phyloP scores from a whole-genome alignment of 257 asterid species.

The Przewalskia tangutica region DNA sequence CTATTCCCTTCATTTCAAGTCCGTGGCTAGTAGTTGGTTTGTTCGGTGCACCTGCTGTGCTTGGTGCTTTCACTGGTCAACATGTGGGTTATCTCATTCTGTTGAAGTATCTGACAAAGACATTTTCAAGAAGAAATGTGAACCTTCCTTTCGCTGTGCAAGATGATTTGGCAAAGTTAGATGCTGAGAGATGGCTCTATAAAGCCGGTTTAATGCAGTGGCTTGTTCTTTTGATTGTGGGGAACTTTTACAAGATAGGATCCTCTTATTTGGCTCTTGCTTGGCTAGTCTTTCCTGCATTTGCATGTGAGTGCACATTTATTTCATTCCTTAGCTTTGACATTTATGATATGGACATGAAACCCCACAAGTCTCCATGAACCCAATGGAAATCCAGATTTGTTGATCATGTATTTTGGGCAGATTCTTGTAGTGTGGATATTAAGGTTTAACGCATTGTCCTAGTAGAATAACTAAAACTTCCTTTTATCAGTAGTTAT shows the following conservation, averaged over 20 bases:
- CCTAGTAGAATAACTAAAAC: background rate
- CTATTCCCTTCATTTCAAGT: constrained; percentile 67
- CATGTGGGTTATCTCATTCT: constrained; percentile 63
- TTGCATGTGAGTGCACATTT: constrained; percentile 72
- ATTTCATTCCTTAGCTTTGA: background rate
- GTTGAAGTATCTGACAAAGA: constrained; percentile 34
- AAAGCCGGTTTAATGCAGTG: constrained; percentile 84
- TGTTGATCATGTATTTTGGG: background rate
- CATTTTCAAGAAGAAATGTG: constrained; percentile 27
- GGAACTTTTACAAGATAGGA: constrained; percentile 64
- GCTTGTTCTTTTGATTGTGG: constrained; percentile 57
- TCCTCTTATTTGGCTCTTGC: constrained; percentile 68
- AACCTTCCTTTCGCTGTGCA: constrained; percentile 37
- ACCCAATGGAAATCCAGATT: background rate
- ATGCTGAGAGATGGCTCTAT: constrained; percentile 92
- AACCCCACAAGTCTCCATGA: background rate
- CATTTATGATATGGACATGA: background rate
- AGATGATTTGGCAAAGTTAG: constrained; percentile 62
- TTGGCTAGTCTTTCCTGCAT: constrained; percentile 89
- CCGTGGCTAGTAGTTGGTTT: constrained; percentile 77
- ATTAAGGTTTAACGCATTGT: background rate
- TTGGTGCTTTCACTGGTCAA: constrained; percentile 87
- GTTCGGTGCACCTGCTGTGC: constrained; percentile 83
- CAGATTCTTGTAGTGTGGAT: background rate
- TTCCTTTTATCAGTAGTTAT: background rate